Evolutionary conservation across 2,329 filamentous ascomycete species (phyloP).

Genomic region (Gnomoniopsis smithogilvyi): DNA sequence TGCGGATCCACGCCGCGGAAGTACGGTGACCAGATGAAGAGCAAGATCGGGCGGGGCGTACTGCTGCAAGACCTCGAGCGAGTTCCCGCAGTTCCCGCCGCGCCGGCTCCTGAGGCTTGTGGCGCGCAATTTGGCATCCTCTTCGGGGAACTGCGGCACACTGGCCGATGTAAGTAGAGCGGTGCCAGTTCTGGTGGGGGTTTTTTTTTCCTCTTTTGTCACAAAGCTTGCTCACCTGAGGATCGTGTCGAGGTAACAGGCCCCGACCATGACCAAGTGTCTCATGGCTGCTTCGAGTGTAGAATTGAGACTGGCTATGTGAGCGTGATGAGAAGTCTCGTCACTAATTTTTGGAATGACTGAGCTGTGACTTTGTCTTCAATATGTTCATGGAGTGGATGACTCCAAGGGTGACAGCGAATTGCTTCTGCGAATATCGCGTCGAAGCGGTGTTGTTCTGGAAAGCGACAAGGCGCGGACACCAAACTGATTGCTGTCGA

Average conservation of each 20-base stretch:
- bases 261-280: constrained; percentile 62
- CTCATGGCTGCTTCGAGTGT: constrained; percentile 34
- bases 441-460: no score
- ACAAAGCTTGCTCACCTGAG: constrained; percentile 60
- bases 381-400: no score
- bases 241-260: constrained; percentile 70
- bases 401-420: no score
- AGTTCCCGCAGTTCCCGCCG: constrained; percentile 72
- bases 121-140: constrained; percentile 72
- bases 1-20: constrained; percentile 51
- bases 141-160: constrained; percentile 62
- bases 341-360: background rate
- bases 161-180: constrained; percentile 35
- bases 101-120: constrained; percentile 55
- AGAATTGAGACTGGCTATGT: background rate
- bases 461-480: no score
- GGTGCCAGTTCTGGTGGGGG: no score
- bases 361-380: no score
- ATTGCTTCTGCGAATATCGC: no score
- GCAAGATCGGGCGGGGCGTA: constrained; percentile 35
- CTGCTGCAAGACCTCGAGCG: constrained; percentile 67
- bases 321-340: background rate
- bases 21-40: constrained; percentile 45
- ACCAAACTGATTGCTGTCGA: no score
- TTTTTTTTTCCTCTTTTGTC: no score